phyloP scores from a whole-genome alignment of 2,329 filamentous ascomycete species.

The Phialemoniopsis sp. region DNA sequence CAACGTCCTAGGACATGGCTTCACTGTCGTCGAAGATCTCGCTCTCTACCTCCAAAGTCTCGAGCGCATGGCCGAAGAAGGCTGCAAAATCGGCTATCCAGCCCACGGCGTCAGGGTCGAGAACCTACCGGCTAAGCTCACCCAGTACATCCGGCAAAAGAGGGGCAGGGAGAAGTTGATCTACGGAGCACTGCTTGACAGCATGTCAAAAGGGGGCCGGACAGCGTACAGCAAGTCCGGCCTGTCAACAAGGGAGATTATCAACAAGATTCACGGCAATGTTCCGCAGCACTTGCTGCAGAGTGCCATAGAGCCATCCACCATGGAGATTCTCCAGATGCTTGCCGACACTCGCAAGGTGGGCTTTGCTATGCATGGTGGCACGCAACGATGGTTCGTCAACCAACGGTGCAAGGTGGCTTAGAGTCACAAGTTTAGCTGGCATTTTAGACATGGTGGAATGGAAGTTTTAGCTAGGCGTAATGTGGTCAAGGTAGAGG shows the following conservation, averaged over 20 bases:
- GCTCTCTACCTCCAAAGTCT: conserved; percentile 34
- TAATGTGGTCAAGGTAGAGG: too few relatives aligned
- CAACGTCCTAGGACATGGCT: conserved; percentile 84
- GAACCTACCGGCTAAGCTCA: conserved; percentile 30
- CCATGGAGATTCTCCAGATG: conserved; percentile 35
- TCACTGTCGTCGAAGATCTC: conserved; percentile 79
- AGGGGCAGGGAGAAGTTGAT: too few relatives aligned
- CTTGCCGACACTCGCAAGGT: conserved; percentile 36
- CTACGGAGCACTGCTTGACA: too few relatives aligned
- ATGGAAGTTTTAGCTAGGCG: too few relatives aligned
- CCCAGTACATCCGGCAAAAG: conserved; percentile 28
- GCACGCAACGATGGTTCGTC: too few relatives aligned
- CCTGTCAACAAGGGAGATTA: conserved; percentile 34
- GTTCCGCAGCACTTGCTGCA: conserved; percentile 25
- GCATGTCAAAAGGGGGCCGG: conserved; percentile 18
- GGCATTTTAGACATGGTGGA: too few relatives aligned
- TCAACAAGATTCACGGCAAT: conserved; percentile 34
- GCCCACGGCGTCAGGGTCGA: conserved; percentile 36
- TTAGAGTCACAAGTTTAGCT: too few relatives aligned
- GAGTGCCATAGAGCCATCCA: conserved; percentile 35
- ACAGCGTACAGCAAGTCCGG: conserved; percentile 19
- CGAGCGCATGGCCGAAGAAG: conserved; percentile 12
- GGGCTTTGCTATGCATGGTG: too few relatives aligned
- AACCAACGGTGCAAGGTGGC: too few relatives aligned
- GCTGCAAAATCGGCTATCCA: conserved; percentile 34